These are phyloP conservation scores for Lithocarpus polystachyus DNA, from an alignment of 306 rosid genomes.

Conservation along the genomic window DNA sequence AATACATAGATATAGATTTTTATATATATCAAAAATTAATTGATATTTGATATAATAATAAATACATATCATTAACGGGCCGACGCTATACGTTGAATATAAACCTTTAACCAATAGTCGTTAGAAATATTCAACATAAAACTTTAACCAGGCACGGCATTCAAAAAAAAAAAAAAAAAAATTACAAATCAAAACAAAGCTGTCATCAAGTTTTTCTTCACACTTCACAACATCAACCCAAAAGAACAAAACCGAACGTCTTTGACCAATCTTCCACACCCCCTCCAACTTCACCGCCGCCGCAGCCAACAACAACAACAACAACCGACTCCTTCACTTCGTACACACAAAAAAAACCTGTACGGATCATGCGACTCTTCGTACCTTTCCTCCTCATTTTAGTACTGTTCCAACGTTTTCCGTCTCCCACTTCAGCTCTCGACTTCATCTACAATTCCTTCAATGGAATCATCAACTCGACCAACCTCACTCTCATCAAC, in stretches of 20 bases:
- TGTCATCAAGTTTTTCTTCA: background rate
- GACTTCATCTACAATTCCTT: slow-evolving; percentile 70
- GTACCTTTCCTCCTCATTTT: slow-evolving; percentile 6
- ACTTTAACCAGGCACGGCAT: too few relatives aligned
- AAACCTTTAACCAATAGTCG: too few relatives aligned
- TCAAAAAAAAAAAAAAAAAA: too few relatives aligned
- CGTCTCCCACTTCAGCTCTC: slow-evolving; percentile 28
- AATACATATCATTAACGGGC: fast-evolving
- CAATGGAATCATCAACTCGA: slow-evolving; percentile 34
- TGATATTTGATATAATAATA: too few relatives aligned
- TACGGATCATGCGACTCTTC: slow-evolving; percentile 16
- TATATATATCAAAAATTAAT: fast-evolving
- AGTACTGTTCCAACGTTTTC: background rate
- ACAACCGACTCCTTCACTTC: too few relatives aligned
- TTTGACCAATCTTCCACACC: background rate
- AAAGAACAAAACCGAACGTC: background rate
- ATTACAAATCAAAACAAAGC: background rate
- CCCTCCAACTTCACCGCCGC: background rate
- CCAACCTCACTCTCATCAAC: slow-evolving; percentile 53
- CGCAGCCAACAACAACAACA: background rate
- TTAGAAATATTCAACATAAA: too few relatives aligned
- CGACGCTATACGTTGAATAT: too few relatives aligned
- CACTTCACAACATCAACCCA: too few relatives aligned
- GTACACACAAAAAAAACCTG: background rate
- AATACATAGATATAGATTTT: too few relatives aligned